A percentile compares a stretch with the other conserved stretches of the same genome.
Conservation (phyloP, 2,329 filamentous ascomycete genomes). For the Aureobasidium subglaciale region DNA sequence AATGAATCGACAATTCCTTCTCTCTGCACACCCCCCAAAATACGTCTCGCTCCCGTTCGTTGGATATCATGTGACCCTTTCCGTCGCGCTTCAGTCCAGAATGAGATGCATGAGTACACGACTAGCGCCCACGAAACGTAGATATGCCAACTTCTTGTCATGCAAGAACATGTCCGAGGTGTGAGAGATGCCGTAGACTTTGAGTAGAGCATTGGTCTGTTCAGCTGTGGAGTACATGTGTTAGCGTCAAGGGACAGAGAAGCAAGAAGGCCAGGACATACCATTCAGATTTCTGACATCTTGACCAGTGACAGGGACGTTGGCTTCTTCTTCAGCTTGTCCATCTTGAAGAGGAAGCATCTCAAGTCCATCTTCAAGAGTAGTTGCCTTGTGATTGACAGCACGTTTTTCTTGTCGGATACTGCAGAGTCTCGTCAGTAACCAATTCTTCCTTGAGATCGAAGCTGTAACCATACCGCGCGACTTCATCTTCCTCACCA, state of each 20-base stretch:
- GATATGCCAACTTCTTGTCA: conserved; percentile 8
- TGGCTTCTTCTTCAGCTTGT: not conserved
- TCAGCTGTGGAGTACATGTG: not conserved
- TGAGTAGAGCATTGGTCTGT: not conserved
- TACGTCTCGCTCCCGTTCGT: too few relatives aligned
- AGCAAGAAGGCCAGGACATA: not conserved
- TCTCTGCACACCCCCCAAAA: too few relatives aligned
- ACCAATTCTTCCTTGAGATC: too few relatives aligned
- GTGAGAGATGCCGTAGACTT: not conserved
- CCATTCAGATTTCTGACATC: not conserved
- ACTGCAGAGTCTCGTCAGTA: not conserved
- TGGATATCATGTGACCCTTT: too few relatives aligned
- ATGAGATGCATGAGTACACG: conserved; percentile 1
- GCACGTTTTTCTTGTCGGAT: not conserved
- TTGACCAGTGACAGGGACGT: not conserved
- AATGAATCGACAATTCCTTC: too few relatives aligned
- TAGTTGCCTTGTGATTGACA: not conserved
- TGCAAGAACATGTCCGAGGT: not conserved
- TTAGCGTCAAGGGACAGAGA: not conserved
- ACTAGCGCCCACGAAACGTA: conserved; percentile 2
- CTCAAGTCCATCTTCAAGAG: not conserved
- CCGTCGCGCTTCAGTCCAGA: conserved; percentile 1
- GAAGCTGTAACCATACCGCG: not conserved
- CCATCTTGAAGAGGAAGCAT: not conserved
- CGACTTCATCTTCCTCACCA: not conserved